phyloP scores from a whole-genome alignment of 345 rosid genomes.

The Fremontodendron californicum region DNA sequence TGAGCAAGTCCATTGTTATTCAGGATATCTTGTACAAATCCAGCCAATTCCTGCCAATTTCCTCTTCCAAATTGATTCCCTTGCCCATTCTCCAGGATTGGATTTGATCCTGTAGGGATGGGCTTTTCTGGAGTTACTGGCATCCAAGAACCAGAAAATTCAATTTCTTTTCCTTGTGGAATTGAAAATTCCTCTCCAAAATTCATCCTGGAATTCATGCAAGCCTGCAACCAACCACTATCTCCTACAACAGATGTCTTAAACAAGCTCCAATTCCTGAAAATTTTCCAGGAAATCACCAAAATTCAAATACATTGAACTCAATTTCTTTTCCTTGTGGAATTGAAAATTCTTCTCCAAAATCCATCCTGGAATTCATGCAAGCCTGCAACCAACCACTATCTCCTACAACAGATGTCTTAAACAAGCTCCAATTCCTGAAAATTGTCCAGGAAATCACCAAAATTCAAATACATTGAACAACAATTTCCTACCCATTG shows the following conservation, averaged over 20 bases:
- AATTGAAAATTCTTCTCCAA: constrained; percentile 31
- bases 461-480: not conserved
- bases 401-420: not conserved
- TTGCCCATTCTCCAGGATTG: constrained; percentile 15
- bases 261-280: constrained; percentile 6
- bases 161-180: constrained; percentile 27
- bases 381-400: constrained; percentile 9
- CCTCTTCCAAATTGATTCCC: constrained; percentile 22
- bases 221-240: constrained; percentile 1
- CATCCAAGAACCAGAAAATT: constrained; percentile 37
- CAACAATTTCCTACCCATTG: constrained; percentile 19
- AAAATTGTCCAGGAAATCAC: not conserved
- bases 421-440: not conserved
- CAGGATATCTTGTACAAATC: constrained; percentile 17
- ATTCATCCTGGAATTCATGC: constrained; percentile 31
- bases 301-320: constrained; percentile 1
- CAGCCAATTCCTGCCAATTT: constrained; percentile 32
- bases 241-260: not conserved
- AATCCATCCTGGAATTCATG: constrained; percentile 30
- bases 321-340: constrained; percentile 27
- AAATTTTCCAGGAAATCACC: constrained; percentile 2
- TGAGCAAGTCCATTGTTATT: constrained; percentile 20
- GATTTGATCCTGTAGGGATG: constrained; percentile 24
- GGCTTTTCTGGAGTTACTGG: constrained; percentile 46
- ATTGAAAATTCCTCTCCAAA: constrained; percentile 30